Base-by-base conservation (phyloP, 2,329 filamentous ascomycete genomes). In the Sporothrix mexicana region DNA sequence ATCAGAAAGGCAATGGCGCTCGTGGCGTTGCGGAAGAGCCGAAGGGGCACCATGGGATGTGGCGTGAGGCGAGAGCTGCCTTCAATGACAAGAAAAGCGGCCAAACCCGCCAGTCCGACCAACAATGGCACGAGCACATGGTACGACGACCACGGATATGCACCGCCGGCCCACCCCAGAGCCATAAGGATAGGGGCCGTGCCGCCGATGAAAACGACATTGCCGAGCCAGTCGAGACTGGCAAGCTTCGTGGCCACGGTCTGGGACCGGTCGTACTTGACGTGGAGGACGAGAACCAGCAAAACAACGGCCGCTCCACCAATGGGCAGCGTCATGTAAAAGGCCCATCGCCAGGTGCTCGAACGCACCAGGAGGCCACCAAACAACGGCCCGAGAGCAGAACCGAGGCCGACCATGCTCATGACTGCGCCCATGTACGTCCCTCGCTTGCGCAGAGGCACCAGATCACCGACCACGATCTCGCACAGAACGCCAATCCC, bases 261-360 rank as follows among this genome's bases (percentile, higher is more conserved):
- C 45, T 51, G 45, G 15, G 43, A 51, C 6, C 23, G 43, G 20
- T 51, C 45, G 25, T 67, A 66, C 64, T 67, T 20, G 45, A 67
- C 64, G 15, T 49, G 57, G 30, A 69, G 36, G 84, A 70, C 80
- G 78, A 36, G 82, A 82, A 71, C 84, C 78, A 64, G 81, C 79
- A 43, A 81, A 59, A 5, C 47, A 2, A 73, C 15, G n/a, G 66
- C 55, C n/a, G 23, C 43, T 9, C 79, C 80, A 45, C 81, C 77
- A 59, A 82, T 77, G 25, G 82, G 83, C 0, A 84, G 74, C 67
- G 82, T 82, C 17, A 85, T 75, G 53, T 81, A 84, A 72, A 88
- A 88, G 6, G 82, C 76, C 80, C 77, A 77, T 20, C 77, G 76
- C 77, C 77, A 77, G 17, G 45, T 59, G 2, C 70, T 66, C 53